Conservation (phyloP, 106 monocot genomes). For the Posidonia australis region DNA sequence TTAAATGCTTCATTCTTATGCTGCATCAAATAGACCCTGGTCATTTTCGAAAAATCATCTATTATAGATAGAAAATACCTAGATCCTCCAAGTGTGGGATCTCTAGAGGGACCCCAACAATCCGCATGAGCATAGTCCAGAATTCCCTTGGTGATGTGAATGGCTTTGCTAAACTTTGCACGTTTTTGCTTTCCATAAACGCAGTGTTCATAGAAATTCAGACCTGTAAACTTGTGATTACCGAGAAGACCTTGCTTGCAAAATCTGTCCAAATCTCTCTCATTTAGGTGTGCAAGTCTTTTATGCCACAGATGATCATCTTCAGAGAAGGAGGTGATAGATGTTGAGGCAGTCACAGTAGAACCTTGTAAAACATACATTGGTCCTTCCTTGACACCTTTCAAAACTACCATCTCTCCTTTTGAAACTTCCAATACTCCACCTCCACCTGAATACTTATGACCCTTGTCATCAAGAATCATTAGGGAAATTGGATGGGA, state of each 20-base stretch:
- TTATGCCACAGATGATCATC: background rate
- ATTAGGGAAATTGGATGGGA: constrained; percentile 10
- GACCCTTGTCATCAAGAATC: background rate
- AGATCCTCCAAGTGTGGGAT: background rate
- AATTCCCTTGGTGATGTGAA: background rate
- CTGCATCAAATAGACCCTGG: background rate
- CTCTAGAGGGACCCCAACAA: background rate
- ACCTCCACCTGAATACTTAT: constrained; percentile 1
- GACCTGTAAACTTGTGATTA: background rate
- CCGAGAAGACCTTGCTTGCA: constrained; percentile 1
- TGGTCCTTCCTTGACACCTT: background rate
- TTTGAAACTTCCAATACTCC: constrained; percentile 6
- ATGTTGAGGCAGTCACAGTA: background rate
- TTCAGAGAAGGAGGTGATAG: background rate
- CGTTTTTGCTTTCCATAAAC: constrained; percentile 8
- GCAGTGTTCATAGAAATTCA: constrained; percentile 14
- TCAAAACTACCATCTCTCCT: constrained; percentile 1
- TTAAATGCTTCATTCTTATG: background rate
- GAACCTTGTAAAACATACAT: background rate
- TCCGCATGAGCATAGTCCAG: background rate
- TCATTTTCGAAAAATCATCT: background rate
- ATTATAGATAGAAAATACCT: background rate
- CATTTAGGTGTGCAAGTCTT: constrained; percentile 2
- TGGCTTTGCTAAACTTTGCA: background rate
- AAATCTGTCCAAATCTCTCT: background rate